Base-by-base conservation (phyloP, 1,284 basidiomycete genomes). In the Apiotrichum brassicae region DNA sequence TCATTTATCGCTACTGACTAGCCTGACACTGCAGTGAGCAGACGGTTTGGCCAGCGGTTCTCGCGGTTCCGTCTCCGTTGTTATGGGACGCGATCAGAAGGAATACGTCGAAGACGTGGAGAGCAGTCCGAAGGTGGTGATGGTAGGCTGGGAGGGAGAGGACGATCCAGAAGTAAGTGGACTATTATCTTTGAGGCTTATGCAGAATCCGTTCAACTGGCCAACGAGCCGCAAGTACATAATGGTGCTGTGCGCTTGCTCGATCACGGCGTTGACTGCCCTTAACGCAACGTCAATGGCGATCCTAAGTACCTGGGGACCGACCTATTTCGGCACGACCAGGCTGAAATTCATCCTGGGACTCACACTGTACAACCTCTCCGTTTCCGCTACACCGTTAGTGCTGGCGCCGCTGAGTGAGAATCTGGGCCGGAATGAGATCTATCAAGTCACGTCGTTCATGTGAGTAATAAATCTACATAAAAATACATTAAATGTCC, bases 401-500 rank as follows among this genome's bases (percentile, higher is more conserved):
- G 53, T 63, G 1, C 58, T 73, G 20, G 71, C 71, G 3, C 71
- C 71, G 3, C 37, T 70, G 18, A 66, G 63, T 37, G 71, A 73
- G 50, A 56, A 64, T 60, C 54, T 63, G 28, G 69, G 69, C 2
- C 44, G 69, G 12, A 67, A 67, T 40, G 28, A 53, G 36, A 65
- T 71, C 26, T 70, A 67, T 48, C 67, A 68, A 41, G 53, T 68
- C 16, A 66, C 67, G 3, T 60, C 63, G 3, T 28, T 68, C 3
- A 25, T 68, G 65, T 69, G 23, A 46, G 67, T 60, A 4, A 3
- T 7, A 9, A n/a, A n/a, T 6, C 26, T 22, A n/a, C 24, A 2
- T 12, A n/a, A 11, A 26, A 3, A 5, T 25, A 14, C 3, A 2
- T 4, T 23, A 24, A 23, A 24, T 18, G 5, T 11, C 22, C n/a